Evolutionary conservation across 768 basidiomycete genomes (phyloP), one percentile per base, ranked within the genome.

Genomic region (Tulasnella calospora): DNA sequence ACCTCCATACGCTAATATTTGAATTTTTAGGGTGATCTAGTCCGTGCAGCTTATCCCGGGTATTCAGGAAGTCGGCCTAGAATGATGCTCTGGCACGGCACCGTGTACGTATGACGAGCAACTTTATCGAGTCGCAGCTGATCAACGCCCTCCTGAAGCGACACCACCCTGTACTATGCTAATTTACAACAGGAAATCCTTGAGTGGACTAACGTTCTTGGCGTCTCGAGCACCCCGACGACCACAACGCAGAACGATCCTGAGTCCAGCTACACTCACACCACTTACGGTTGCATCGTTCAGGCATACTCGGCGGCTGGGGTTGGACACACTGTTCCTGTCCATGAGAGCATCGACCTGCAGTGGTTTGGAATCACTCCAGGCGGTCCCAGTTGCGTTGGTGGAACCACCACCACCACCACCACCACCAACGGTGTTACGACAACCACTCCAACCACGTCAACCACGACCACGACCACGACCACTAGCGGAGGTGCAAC

Each of bases 191-290:
- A 89, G 82, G 87, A 85, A 73, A 84, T 89, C 80, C 88, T 88
- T 81, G 85, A 89, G 81, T 89, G 89, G 89, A 88, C 88, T 36
- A 88, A 88, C 79, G 85, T 90, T 67, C 88, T 89, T 79, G 86
- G 87, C 6, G 85, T 86, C 81, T 84, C 84, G 77, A 81, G 81
- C 51, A 88, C 87, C 5, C 85, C 88, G 1, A 82, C 83, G 13
- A 83, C 85, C 9, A 85, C 84, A 71, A 83, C 84, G 73, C 80
- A 83, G 61, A 88, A 87, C 81, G 85, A 84, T 33, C 88, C 88
- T 15, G 76, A 84, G 17, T 81, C 84, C 41, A 86, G 86, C 41
- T 89, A 88, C 85, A 87, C 87, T 33, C 85, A 85, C 76, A 83
- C 86, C 3, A 85, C 85, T 23, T 89, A 87, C 81, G 89, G 89